Base-by-base conservation (phyloP, 2,329 filamentous ascomycete genomes). In the Bipolaris oryzae region DNA sequence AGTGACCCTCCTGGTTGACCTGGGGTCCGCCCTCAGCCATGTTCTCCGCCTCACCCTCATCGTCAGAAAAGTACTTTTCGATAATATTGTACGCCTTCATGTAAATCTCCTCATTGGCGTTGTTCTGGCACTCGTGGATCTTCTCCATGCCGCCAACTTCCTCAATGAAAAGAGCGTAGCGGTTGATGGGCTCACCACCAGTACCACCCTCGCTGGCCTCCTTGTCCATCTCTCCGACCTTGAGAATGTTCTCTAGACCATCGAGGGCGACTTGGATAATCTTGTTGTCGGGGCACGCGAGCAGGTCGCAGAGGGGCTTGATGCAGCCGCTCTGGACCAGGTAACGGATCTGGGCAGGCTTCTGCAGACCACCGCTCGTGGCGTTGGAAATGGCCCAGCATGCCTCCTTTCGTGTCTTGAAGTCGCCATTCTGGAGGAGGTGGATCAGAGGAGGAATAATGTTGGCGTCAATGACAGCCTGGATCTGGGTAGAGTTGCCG, bases 21-120 rank as follows among this genome's bases (percentile, higher is more conserved):
- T 87, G 84, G 59, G 90, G 86, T 59, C 85, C 89, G 78, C 92
- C 85, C 71, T 96, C 91, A 61, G 92, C 91, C 67, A 92, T 92
- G 70, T 75, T 75, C 64, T 93, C 92, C 44, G 80, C 86, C 61
- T 85, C 85, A 75, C 96, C 95, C 53, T 98, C 95, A 68, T 99
- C 95, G 73, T 99, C 95, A 0, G 93, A 97, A 83, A 99, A 99
- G 86, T 99, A 99, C 84, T 97, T 97, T 85, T 99, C 95, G 68
- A 99, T 99, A 80, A 99, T 99, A 85, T 96, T 98, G 85, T 98
- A 99, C 0, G 95, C 95, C 87, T 99, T 99, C 94, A 99, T 98
- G 85, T 99, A 99, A 70, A 99, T 99, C 81, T 99, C 95, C 81
- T 99, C 95, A 81, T 99, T 99, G 82, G 94, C 94, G 73, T 99